phyloP scores from a whole-genome alignment of 2,329 filamentous ascomycete genomes.

The Akanthomyces uredinophilus region DNA sequence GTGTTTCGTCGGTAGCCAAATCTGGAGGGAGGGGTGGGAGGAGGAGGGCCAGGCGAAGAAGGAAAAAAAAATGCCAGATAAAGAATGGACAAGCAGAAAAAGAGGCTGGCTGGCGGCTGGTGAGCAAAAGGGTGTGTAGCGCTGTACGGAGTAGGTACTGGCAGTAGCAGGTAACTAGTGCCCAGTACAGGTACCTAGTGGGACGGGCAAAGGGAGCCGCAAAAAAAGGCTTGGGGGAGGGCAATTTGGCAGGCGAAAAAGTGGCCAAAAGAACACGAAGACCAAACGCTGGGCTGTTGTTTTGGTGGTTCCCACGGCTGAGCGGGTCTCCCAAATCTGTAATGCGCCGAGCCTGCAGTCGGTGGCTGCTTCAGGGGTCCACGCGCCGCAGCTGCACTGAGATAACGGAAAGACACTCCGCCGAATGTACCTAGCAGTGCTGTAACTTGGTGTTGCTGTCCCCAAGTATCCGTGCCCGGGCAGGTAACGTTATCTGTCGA shows the following conservation, averaged over 20 bases:
- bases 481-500: too few relatives aligned
- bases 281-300: background rate
- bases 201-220: slow-evolving; percentile 3
- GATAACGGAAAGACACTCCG: background rate
- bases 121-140: slow-evolving; percentile 5
- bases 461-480: too few relatives aligned
- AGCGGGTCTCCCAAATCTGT: background rate
- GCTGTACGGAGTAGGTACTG: too few relatives aligned
- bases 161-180: too few relatives aligned
- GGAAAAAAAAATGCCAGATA: background rate
- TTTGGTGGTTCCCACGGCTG: background rate
- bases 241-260: too few relatives aligned
- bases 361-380: background rate
- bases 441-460: too few relatives aligned
- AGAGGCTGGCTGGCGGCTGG: background rate
- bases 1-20: background rate
- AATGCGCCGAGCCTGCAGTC: background rate
- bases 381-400: background rate
- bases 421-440: background rate
- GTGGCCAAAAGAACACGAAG: background rate
- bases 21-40: background rate
- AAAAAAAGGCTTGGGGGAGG: background rate
- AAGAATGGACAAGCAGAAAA: background rate
- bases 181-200: background rate
- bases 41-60: background rate